Evolutionary conservation across 1,139 yeast species (phyloP), one percentile per base, ranked within the genome.

Genomic region (Petasospora fabianii): DNA sequence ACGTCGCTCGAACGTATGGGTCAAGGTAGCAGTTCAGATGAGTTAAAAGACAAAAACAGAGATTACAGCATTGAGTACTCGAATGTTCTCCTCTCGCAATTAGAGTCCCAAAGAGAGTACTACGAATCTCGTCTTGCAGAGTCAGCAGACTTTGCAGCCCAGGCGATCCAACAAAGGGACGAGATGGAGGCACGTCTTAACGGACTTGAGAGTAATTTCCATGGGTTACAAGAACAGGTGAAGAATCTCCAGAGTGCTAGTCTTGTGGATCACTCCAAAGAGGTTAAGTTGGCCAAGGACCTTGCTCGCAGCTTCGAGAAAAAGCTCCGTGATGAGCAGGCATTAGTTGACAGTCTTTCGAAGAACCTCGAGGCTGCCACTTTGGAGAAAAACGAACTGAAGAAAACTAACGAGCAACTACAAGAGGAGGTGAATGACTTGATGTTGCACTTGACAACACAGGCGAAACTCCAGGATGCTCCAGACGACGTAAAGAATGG

Each of bases 41-140:
- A 51, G 32, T 15, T 48, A 39, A 41, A 62, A 42, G 49, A 63
- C 49, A 66, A 66, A 61, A 73, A 58, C 65, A 75, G 64, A 60
- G 74, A 69, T 32, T 62, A 83, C 38, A 87, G 86, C 9, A 65
- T 84, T 46, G 96, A 88, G 56, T 87, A 87, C 56, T 82, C 95
- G 0, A 84, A 84, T 50, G 66, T 88, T 34, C 64, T 88, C 30
- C 73, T 87, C 3, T 77, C 90, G 5, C 97, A 88, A 54, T 63
- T 88, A 38, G 95, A 88, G 36, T 82, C 94, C n/a, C 97, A 88
- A 60, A 68, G 96, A 38, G 92, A 84, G 46, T 85, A 82, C 59
- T 88, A 84, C 56, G 96, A 87, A 54, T 65, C 68, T 10, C 69
- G 80, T 42, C 52, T 84, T 21, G 60, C 66, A n/a, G 72, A 71